A percentile compares a stretch with the other conserved stretches of the same genome.
These are phyloP conservation scores for Nematodospora anomalae DNA, from an alignment of 1,139 yeast species.

Conservation along the genomic window DNA sequence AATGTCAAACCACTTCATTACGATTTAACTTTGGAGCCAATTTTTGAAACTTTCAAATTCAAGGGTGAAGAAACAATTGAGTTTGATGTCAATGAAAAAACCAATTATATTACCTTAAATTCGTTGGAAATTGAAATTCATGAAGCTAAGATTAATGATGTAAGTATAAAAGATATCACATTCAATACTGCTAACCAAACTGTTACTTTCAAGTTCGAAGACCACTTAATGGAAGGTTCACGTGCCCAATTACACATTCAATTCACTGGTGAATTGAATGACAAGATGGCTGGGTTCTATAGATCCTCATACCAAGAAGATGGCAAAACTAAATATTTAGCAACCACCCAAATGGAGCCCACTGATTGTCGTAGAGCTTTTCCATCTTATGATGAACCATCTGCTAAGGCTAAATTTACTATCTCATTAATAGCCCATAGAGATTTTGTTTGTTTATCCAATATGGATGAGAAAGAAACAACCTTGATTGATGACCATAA, in stretches of 20 bases:
- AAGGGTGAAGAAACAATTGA: slow-evolving; percentile 66
- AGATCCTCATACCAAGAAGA: slow-evolving; percentile 64
- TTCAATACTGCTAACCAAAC: slow-evolving; percentile 61
- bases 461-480: slow-evolving; percentile 69
- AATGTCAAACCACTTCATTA: slow-evolving; percentile 75
- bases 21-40: slow-evolving; percentile 70
- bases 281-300: slow-evolving; percentile 87
- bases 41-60: slow-evolving; percentile 68
- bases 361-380: slow-evolving; percentile 89
- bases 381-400: slow-evolving; percentile 90
- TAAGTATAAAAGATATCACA: slow-evolving; percentile 28
- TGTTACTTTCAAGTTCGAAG: slow-evolving; percentile 58
- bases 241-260: slow-evolving; percentile 48
- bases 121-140: slow-evolving; percentile 63
- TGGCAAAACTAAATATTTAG: slow-evolving; percentile 64
- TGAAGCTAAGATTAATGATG: slow-evolving; percentile 47
- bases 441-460: slow-evolving; percentile 67
- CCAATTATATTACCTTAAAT: slow-evolving; percentile 57
- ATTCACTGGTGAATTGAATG: slow-evolving; percentile 72
- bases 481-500: slow-evolving; percentile 49
- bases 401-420: slow-evolving; percentile 75
- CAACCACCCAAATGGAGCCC: slow-evolving; percentile 87
- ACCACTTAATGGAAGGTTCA: slow-evolving; percentile 47
- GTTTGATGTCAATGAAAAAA: slow-evolving; percentile 57
- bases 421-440: slow-evolving; percentile 61